These are phyloP conservation scores for Garcia nutans DNA, from an alignment of 345 rosid species.

Conservation along the genomic window DNA sequence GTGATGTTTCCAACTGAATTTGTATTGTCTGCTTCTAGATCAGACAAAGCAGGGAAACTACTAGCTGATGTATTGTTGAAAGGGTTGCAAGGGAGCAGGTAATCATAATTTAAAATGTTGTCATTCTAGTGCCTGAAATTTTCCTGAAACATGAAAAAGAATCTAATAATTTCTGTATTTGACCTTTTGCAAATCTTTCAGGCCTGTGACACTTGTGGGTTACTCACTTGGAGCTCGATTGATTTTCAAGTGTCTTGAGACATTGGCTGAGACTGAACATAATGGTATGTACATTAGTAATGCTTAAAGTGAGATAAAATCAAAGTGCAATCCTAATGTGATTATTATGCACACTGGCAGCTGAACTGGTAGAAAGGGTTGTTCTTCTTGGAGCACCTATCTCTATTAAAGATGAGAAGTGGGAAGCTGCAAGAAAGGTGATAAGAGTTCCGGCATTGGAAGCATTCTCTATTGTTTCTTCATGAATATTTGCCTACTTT, in stretches of 20 bases:
- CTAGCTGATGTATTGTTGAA: constrained; percentile 83
- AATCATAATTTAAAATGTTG: constrained; percentile 13
- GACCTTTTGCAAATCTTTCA: constrained; percentile 31
- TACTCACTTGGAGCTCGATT: constrained; percentile 93
- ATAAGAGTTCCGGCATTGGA: constrained; percentile 3
- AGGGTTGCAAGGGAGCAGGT: constrained; percentile 97
- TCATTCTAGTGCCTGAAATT: constrained; percentile 1
- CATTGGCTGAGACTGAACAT: constrained; percentile 74
- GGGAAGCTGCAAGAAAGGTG: constrained; percentile 91
- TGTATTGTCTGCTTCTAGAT: constrained; percentile 44
- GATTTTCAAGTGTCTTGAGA: constrained; percentile 83
- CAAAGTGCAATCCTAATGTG: constrained; percentile 16
- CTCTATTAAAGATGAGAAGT: constrained; percentile 73
- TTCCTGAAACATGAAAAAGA: background rate
- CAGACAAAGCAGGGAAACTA: constrained; percentile 88
- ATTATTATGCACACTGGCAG: constrained; percentile 38
- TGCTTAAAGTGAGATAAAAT: background rate
- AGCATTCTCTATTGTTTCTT: constrained; percentile 7
- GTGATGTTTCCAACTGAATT: constrained; percentile 3
- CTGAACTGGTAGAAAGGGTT: constrained; percentile 90
- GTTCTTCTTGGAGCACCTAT: constrained; percentile 93
- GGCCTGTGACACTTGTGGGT: constrained; percentile 93
- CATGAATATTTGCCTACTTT: background rate
- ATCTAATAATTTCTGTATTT: background rate
- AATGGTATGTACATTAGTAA: constrained; percentile 42